phyloP scores from a whole-genome alignment of 139 green algal genomes.

The Nannochloris sp. region DNA sequence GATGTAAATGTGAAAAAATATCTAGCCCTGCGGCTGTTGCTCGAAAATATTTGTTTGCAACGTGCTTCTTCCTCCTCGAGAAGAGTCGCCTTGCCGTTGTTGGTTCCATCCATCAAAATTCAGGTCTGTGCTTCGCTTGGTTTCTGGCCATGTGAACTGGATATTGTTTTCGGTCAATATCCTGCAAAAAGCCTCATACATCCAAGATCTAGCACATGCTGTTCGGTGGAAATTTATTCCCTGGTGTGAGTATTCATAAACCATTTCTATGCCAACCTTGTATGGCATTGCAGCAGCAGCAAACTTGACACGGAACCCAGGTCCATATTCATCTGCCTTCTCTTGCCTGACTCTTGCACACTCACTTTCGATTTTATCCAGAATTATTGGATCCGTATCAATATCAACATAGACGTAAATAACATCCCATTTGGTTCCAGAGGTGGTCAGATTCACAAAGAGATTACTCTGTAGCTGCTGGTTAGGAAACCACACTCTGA shows the following conservation, averaged over 20 bases:
- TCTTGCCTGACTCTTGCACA: background rate
- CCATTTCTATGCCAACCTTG: background rate
- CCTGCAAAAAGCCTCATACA: background rate
- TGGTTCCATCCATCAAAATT: background rate
- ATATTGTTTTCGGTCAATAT: background rate
- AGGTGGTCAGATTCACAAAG: slow-evolving; percentile 1
- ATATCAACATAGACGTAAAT: background rate
- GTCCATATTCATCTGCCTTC: background rate
- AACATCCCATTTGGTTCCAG: slow-evolving; percentile 2
- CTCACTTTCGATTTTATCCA: background rate
- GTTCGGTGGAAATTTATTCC: background rate
- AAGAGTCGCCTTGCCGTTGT: background rate
- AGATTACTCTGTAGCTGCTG: slow-evolving; percentile 1
- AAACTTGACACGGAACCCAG: background rate
- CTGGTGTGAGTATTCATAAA: background rate
- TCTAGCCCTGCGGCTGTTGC: too few relatives aligned
- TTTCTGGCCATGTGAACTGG: slow-evolving; percentile 1
- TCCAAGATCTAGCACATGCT: background rate
- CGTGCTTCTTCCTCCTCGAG: background rate
- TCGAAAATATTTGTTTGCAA: background rate
- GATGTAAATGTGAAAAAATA: too few relatives aligned
- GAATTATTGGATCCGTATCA: background rate
- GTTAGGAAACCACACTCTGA: slow-evolving; percentile 6
- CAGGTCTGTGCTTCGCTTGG: background rate
- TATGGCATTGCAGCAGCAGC: background rate